These are phyloP conservation scores for Saturnispora galanensis DNA, from an alignment of 805 yeast genomes.

Conservation along the genomic window DNA sequence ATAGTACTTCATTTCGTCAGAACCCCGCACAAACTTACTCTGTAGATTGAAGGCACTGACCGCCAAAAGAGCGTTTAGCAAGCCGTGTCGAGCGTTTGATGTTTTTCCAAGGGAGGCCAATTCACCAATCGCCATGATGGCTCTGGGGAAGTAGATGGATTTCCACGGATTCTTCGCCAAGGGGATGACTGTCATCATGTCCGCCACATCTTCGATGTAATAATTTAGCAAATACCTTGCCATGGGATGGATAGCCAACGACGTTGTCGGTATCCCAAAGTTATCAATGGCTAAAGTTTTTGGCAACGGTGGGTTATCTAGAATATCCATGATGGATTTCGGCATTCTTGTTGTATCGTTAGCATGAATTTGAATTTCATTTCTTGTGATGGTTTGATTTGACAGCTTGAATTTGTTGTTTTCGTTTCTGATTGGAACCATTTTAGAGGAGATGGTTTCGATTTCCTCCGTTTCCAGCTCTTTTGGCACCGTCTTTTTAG, in stretches of 20 bases:
- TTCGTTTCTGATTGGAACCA: slow-evolving; percentile 11
- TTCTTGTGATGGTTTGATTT: slow-evolving; percentile 21
- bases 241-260: slow-evolving; percentile 56
- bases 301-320: slow-evolving; percentile 33
- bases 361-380: slow-evolving; percentile 24
- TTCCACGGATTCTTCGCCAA: slow-evolving; percentile 80
- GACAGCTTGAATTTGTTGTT: slow-evolving; percentile 11
- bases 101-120: slow-evolving; percentile 64
- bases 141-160: slow-evolving; percentile 76
- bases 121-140: slow-evolving; percentile 75
- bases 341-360: slow-evolving; percentile 38
- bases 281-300: slow-evolving; percentile 33
- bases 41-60: slow-evolving; percentile 76
- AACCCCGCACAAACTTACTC: slow-evolving; percentile 56
- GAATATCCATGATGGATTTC: slow-evolving; percentile 41
- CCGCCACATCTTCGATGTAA: slow-evolving; percentile 69
- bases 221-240: slow-evolving; percentile 64
- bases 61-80: slow-evolving; percentile 69
- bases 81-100: slow-evolving; percentile 65
- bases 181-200: slow-evolving; percentile 56
- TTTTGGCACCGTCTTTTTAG: neutral
- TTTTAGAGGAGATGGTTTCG: slow-evolving; percentile 6
- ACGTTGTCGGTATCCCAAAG: slow-evolving; percentile 46
- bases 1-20: slow-evolving; percentile 60
- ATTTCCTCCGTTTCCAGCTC: slow-evolving; percentile 3